Conservation (phyloP, 1,284 basidiomycete species). For the Phylloporus gajari region DNA sequence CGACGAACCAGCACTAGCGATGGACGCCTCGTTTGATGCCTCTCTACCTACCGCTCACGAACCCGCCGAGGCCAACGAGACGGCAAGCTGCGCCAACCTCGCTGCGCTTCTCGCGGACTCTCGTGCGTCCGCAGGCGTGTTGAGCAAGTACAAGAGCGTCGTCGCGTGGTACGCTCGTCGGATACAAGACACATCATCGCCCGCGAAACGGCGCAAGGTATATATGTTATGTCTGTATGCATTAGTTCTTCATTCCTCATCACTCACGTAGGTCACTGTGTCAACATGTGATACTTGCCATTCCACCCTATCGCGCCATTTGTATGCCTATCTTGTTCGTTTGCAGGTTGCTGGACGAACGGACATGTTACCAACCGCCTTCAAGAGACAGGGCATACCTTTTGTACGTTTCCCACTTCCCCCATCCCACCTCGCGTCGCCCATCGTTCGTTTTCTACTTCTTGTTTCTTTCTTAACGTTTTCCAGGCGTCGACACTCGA, state of each 20-base stretch:
- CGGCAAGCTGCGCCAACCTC: slow-evolving; percentile 34
- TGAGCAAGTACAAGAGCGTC: slow-evolving; percentile 51
- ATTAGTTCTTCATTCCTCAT: background rate
- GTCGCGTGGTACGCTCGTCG: slow-evolving; percentile 53
- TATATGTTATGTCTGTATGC: background rate
- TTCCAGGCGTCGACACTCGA: slow-evolving; percentile 65
- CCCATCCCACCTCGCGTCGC: background rate
- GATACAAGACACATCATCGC: slow-evolving; percentile 44
- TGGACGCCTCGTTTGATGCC: slow-evolving; percentile 23
- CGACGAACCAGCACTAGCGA: slow-evolving; percentile 30
- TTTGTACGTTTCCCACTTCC: slow-evolving; percentile 65
- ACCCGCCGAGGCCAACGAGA: slow-evolving; percentile 20
- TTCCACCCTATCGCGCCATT: slow-evolving; percentile 71
- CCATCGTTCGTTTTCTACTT: background rate
- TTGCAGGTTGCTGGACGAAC: slow-evolving; percentile 76
- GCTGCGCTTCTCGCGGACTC: slow-evolving; percentile 40
- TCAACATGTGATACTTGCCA: slow-evolving; percentile 76
- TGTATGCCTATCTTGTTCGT: slow-evolving; percentile 82
- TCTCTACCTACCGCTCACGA: slow-evolving; percentile 22
- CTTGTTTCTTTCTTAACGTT: background rate
- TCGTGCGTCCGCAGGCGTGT: slow-evolving; percentile 33
- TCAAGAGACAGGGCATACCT: slow-evolving; percentile 65
- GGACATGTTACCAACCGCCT: slow-evolving; percentile 69
- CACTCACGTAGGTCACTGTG: slow-evolving; percentile 45
- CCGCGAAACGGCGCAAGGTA: slow-evolving; percentile 59